A percentile compares a stretch with the other conserved stretches of the same genome.
Evolutionary conservation across 2,329 filamentous ascomycete species (phyloP).

Genomic region (Malbranchea zuffiana): DNA sequence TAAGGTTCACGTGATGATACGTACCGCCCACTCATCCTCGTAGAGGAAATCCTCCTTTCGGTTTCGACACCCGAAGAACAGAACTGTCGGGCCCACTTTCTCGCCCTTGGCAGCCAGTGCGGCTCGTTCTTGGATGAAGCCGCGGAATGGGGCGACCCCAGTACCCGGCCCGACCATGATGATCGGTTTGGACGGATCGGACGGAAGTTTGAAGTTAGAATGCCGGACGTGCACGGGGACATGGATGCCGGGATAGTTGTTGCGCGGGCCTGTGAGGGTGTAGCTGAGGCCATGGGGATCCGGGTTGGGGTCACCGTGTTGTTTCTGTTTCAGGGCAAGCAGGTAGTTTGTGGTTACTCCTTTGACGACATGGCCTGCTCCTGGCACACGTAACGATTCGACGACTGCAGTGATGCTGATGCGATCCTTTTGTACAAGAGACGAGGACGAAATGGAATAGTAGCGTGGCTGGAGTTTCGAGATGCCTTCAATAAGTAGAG

Average conservation of each 20-base stretch:
- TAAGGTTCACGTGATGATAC: conserved; percentile 25
- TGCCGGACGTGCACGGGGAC: conserved; percentile 92
- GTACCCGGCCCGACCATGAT: conserved; percentile 96
- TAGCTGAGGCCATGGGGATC: conserved; percentile 78
- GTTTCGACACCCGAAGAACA: conserved; percentile 94
- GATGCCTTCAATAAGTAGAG: conserved; percentile 82
- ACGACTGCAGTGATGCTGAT: conserved; percentile 93
- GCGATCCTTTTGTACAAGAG: conserved; percentile 83
- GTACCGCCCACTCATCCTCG: conserved; percentile 80
- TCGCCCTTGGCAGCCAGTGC: conserved; percentile 69
- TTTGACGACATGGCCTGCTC: conserved; percentile 68
- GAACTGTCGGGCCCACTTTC: conserved; percentile 71
- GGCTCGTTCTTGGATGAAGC: conserved; percentile 86
- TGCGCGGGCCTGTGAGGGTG: conserved; percentile 75
- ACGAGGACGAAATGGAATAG: conserved; percentile 98
- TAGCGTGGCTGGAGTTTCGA: conserved; percentile 95
- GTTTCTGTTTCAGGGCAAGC: conserved; percentile 88
- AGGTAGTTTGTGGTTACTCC: conserved; percentile 97
- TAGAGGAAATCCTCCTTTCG: conserved; percentile 86
- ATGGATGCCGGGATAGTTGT: conserved; percentile 94
- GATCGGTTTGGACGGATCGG: conserved; percentile 82
- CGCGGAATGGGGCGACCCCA: conserved; percentile 87
- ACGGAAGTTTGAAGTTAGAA: conserved; percentile 98
- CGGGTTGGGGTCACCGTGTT: conserved; percentile 64
- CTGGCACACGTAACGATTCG: conserved; percentile 67